phyloP scores from a whole-genome alignment of 768 basidiomycete genomes.

The Psilocybe cyanescens region DNA sequence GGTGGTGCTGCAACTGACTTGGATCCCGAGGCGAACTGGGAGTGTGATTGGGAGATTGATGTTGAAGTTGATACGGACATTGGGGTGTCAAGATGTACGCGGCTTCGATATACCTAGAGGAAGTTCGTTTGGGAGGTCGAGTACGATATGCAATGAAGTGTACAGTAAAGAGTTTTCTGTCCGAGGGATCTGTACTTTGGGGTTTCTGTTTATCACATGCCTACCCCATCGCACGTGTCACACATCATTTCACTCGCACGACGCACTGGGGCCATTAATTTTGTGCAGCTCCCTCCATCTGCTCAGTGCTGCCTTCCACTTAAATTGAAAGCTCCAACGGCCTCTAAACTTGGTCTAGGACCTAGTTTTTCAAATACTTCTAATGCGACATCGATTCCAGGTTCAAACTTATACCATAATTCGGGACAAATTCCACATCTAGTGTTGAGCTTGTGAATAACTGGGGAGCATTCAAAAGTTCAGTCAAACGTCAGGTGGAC shows the following conservation, averaged over 20 bases:
- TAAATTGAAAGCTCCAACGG: too few relatives aligned
- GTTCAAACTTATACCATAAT: too few relatives aligned
- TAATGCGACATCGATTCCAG: too few relatives aligned
- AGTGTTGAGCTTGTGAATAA: too few relatives aligned
- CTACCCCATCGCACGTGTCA: neutral
- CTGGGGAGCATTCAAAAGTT: too few relatives aligned
- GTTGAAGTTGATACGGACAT: slow-evolving; percentile 5
- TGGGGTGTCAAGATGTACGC: neutral
- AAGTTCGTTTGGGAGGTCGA: neutral
- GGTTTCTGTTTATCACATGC: slow-evolving; percentile 16
- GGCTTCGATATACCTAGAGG: neutral
- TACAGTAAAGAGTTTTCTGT: neutral
- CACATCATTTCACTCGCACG: neutral
- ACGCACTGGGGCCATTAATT: neutral
- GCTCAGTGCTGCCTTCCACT: too few relatives aligned
- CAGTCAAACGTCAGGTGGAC: too few relatives aligned
- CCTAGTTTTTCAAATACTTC: too few relatives aligned
- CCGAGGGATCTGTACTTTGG: slow-evolving; percentile 2
- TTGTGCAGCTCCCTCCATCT: neutral
- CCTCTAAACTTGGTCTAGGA: too few relatives aligned
- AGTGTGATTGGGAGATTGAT: slow-evolving; percentile 4
- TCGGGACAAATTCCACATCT: too few relatives aligned
- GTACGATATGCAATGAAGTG: neutral
- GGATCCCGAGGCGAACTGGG: neutral
- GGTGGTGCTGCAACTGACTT: slow-evolving; percentile 1